These are phyloP conservation scores for Lonicera japonica DNA, from an alignment of 129 eudicot species.

Conservation along the genomic window DNA sequence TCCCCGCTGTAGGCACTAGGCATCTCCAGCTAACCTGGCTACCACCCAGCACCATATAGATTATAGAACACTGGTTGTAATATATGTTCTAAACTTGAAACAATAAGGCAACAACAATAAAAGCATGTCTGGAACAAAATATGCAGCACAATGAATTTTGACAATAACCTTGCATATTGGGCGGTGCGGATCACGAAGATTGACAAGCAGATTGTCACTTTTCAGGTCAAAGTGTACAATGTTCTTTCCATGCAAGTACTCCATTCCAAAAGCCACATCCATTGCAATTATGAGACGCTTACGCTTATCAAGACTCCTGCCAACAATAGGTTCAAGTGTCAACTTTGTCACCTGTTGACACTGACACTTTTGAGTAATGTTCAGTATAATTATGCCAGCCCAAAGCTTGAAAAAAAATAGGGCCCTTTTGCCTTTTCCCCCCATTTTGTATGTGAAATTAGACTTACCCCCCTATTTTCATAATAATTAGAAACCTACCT, in stretches of 20 bases:
- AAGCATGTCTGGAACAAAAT: no score
- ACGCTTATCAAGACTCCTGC: constrained; percentile 81
- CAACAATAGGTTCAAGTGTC: background rate
- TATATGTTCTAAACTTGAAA: no score
- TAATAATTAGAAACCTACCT: no score
- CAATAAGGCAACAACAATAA: no score
- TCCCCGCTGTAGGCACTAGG: no score
- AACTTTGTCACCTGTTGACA: background rate
- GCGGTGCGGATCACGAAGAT: constrained; percentile 93
- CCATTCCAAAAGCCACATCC: constrained; percentile 99
- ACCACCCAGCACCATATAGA: no score
- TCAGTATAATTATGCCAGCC: background rate
- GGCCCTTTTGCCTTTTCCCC: no score
- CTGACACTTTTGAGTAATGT: background rate
- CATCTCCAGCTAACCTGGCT: no score
- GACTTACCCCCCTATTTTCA: no score
- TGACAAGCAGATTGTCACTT: constrained; percentile 90
- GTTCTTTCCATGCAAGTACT: constrained; percentile 83
- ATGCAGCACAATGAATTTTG: background rate
- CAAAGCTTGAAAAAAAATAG: background rate
- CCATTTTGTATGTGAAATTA: no score
- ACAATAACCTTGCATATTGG: constrained; percentile 88
- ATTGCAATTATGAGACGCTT: constrained; percentile 81
- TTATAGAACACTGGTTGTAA: no score
- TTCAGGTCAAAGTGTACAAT: constrained; percentile 89